A percentile compares a stretch with the other conserved stretches of the same genome.
phyloP scores from a whole-genome alignment of 176 grass and related monocot species.

The Cenchrus fungigraminus region DNA sequence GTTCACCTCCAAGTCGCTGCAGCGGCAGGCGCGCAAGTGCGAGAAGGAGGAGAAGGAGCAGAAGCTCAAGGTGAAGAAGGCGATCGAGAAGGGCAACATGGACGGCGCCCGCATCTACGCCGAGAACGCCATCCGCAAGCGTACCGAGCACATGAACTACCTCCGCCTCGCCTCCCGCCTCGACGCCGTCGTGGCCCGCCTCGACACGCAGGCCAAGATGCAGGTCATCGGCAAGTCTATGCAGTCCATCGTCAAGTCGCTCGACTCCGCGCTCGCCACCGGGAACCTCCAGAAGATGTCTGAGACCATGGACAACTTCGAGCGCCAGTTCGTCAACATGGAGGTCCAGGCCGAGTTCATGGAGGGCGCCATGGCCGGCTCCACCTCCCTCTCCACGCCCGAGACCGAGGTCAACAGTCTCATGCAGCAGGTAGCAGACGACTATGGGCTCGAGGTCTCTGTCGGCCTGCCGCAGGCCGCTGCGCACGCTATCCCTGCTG shows the following conservation, averaged over 20 bases:
- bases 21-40: conserved; percentile 92
- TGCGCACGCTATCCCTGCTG: conserved; percentile 68
- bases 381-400: conserved; percentile 87
- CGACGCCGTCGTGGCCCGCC: conserved; percentile 89
- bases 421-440: conserved; percentile 97
- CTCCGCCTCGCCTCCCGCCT: conserved; percentile 90
- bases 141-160: conserved; percentile 98
- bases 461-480: conserved; percentile 83
- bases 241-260: conserved; percentile 79
- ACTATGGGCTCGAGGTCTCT: conserved; percentile 93
- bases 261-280: conserved; percentile 75
- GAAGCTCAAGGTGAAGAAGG: conserved; percentile 99
- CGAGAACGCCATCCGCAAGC: conserved; percentile 97
- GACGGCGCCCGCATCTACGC: conserved; percentile 98
- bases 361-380: conserved; percentile 88
- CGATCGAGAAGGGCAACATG: conserved; percentile 96
- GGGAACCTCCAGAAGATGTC: conserved; percentile 99
- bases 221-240: conserved; percentile 96
- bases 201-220: conserved; percentile 99
- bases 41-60: conserved; percentile 98
- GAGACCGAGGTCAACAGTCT: conserved; percentile 98
- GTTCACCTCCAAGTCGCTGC: conserved; percentile 92
- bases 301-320: conserved; percentile 95
- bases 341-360: conserved; percentile 99
- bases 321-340: conserved; percentile 95